These are phyloP conservation scores for Vigna radiata DNA, from an alignment of 306 rosid species.

Conservation along the genomic window DNA sequence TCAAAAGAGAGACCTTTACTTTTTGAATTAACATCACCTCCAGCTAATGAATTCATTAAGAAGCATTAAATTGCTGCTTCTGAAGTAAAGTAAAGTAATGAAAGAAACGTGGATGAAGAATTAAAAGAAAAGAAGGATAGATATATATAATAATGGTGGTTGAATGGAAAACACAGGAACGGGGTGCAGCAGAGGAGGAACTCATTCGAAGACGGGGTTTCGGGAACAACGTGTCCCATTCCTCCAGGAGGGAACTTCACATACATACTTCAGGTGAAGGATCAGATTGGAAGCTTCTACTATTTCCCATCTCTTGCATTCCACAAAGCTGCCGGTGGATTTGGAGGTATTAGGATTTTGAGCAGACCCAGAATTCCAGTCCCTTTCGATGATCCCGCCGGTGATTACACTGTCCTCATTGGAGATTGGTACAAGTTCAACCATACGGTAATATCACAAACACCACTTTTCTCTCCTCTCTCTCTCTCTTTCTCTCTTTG, in stretches of 20 bases:
- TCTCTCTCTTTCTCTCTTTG: too few relatives aligned
- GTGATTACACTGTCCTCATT: conserved; percentile 84
- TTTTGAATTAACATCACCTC: too few relatives aligned
- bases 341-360: conserved; percentile 91
- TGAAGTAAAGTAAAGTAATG: too few relatives aligned
- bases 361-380: conserved; percentile 96
- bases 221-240: conserved; percentile 93
- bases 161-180: conserved; percentile 54
- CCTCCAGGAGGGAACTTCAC: conserved; percentile 94
- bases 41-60: not conserved
- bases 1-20: not conserved
- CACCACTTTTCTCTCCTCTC: too few relatives aligned
- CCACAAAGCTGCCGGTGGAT: conserved; percentile 98
- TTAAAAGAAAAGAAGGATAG: too few relatives aligned
- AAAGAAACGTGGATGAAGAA: too few relatives aligned
- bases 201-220: conserved; percentile 88
- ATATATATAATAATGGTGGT: too few relatives aligned
- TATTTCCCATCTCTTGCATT: conserved; percentile 95
- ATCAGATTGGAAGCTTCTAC: conserved; percentile 95
- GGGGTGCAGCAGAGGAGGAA: conserved; percentile 93
- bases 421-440: conserved; percentile 94
- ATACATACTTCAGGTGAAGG: conserved; percentile 94
- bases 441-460: conserved; percentile 69
- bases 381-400: conserved; percentile 90
- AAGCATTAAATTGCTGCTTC: not conserved